Base-by-base conservation (phyloP, 2,329 filamentous ascomycete genomes). In the Daldinia sp. region DNA sequence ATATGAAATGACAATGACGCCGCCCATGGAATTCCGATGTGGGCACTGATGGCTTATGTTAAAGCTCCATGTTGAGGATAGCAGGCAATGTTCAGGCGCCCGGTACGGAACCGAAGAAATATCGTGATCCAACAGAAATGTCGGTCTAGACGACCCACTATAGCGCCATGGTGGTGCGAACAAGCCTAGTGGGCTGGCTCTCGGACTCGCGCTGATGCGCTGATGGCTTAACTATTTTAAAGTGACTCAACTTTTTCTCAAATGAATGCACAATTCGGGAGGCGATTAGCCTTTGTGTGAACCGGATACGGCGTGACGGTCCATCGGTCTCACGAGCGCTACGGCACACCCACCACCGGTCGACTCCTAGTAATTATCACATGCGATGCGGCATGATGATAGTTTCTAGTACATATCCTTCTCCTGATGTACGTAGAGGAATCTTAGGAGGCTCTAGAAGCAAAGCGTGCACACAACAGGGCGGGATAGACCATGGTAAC, bases 131-230 rank as follows among this genome's bases (percentile, higher is more conserved):
- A 68, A 61, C 59, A 63, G 53, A 68, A 68, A 63, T 63, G 62
- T 68, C 65, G 65, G 65, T 68, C 65, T 66, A 50, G 48, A 57
- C 34, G 62, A 64, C 64, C 64, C 61, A 64, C 64, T 58, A 58
- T 64, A 55, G 64, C 57, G 56, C 51, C 39, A 55, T 53, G 52
- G 61, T 64, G 58, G 54, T 67, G 58, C 61, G 61, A 59, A 61
- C 47, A 45, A 48, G 48, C 55, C 48, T 61, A 61, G 53, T 61
- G 50, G 57, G 54, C 35, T 58, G 9, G 57, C 37, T 54, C 53
- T 54, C 54, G 57, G 54, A 48, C 45, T 60, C 43, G 51, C 61
- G 52, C 39, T 51, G 41, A 59, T 52, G n/a, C n/a, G n/a, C 45
- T 58, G 48, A 59, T 56, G 47, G 52, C 61, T 57, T 52, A 48